These are phyloP conservation scores for Pisolithus tinctorius DNA, from an alignment of 768 basidiomycete genomes.

Conservation along the genomic window DNA sequence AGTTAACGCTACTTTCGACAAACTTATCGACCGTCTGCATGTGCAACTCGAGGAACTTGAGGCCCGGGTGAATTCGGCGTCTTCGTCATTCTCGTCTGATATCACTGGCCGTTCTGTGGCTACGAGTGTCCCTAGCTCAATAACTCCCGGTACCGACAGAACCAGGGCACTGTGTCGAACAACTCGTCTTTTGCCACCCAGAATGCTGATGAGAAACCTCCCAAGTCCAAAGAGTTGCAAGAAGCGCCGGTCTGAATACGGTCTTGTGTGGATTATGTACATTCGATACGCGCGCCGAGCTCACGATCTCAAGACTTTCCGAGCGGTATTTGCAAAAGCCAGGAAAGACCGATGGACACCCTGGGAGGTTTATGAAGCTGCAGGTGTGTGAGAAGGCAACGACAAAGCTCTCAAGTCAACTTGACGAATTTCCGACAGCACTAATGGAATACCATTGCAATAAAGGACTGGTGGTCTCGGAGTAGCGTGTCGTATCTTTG, in stretches of 20 bases:
- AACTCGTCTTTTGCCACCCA: constrained; percentile 47
- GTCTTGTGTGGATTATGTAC: constrained; percentile 81
- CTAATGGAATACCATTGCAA: constrained; percentile 92
- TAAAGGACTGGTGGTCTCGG: constrained; percentile 60
- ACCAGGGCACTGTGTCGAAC: constrained; percentile 29
- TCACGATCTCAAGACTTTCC: constrained; percentile 76
- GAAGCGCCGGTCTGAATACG: constrained; percentile 60
- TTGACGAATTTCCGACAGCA: constrained; percentile 40
- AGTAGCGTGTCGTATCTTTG: constrained; percentile 88
- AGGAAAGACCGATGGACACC: constrained; percentile 68
- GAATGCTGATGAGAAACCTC: constrained; percentile 45
- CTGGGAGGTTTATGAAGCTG: constrained; percentile 93
- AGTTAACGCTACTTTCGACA: constrained; percentile 66
- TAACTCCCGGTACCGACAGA: constrained; percentile 16
- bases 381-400: constrained; percentile 43
- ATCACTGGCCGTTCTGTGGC: constrained; percentile 21
- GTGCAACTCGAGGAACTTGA: constrained; percentile 58
- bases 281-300: constrained; percentile 89
- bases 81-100: constrained; percentile 34
- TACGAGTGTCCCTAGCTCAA: constrained; percentile 15
- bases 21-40: constrained; percentile 62
- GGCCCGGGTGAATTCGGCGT: constrained; percentile 31
- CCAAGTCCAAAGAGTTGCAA: constrained; percentile 48
- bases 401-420: background rate
- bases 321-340: constrained; percentile 75